These are phyloP conservation scores for Phlebiopsis gigantea DNA, from an alignment of 768 basidiomycete genomes.

Conservation along the genomic window DNA sequence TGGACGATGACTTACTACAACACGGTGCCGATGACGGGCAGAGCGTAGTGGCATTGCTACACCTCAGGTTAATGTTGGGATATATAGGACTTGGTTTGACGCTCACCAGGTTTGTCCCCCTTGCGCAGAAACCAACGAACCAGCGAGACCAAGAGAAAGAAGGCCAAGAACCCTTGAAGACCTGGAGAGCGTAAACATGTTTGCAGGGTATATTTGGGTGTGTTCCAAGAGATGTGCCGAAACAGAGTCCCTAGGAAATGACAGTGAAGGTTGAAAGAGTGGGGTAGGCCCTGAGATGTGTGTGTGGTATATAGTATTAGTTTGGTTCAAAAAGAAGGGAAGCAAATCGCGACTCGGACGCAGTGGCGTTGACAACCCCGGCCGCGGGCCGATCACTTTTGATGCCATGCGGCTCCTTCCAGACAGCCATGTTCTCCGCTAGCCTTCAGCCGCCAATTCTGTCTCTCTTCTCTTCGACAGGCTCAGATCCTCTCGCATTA, in stretches of 20 bases:
- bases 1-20: conserved; percentile 32
- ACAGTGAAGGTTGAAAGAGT: background rate
- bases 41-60: conserved; percentile 32
- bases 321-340: background rate
- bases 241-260: background rate
- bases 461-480: conserved; percentile 75
- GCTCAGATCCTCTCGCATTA: conserved; percentile 53
- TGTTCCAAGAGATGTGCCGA: background rate
- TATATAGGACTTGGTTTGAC: background rate
- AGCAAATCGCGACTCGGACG: background rate
- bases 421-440: conserved; percentile 44
- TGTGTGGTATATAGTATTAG: background rate
- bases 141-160: conserved; percentile 6
- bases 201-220: background rate
- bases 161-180: conserved; percentile 3
- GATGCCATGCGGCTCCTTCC: background rate
- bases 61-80: background rate
- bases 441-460: conserved; percentile 56
- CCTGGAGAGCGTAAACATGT: background rate
- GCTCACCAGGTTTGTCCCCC: conserved; percentile 20
- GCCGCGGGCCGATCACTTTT: background rate
- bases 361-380: background rate
- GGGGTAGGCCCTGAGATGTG: background rate
- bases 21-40: conserved; percentile 37
- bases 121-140: conserved; percentile 17